Evolutionary conservation across 2,329 filamentous ascomycete species (phyloP).

Genomic region (Ramularia endophylla): DNA sequence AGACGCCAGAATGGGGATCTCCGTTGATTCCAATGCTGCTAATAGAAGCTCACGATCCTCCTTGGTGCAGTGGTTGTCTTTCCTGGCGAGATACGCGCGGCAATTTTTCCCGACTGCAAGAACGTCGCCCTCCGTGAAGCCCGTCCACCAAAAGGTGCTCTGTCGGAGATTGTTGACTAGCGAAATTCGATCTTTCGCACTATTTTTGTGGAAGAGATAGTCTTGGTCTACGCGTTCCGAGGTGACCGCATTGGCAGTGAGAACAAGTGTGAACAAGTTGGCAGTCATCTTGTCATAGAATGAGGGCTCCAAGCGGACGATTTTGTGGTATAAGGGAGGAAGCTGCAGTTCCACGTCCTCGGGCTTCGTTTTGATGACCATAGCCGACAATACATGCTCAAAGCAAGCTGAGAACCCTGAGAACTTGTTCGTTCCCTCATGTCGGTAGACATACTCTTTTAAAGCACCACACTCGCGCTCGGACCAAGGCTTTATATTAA

Average conservation of each 20-base stretch:
- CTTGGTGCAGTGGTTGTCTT: slow-evolving; percentile 51
- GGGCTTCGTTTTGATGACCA: slow-evolving; percentile 71
- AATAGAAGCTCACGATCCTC: slow-evolving; percentile 58
- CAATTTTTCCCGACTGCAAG: slow-evolving; percentile 59
- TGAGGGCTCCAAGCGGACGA: slow-evolving; percentile 71
- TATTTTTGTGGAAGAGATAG: slow-evolving; percentile 80
- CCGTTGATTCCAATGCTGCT: slow-evolving; percentile 61
- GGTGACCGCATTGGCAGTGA: slow-evolving; percentile 81
- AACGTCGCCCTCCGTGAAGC: slow-evolving; percentile 62
- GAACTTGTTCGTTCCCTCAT: slow-evolving; percentile 47
- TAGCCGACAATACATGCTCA: slow-evolving; percentile 61
- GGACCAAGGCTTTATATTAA: slow-evolving; percentile 70
- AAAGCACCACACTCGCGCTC: slow-evolving; percentile 51
- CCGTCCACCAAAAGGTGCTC: slow-evolving; percentile 80
- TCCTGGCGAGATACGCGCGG: slow-evolving; percentile 59
- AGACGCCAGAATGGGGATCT: slow-evolving; percentile 51
- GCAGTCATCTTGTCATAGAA: slow-evolving; percentile 78
- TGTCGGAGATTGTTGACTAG: slow-evolving; percentile 75
- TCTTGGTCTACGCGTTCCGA: slow-evolving; percentile 78
- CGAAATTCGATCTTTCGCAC: slow-evolving; percentile 58
- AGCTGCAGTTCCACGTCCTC: slow-evolving; percentile 64
- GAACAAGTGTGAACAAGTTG: slow-evolving; percentile 78
- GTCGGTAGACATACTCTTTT: slow-evolving; percentile 61
- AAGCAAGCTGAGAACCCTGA: slow-evolving; percentile 62
- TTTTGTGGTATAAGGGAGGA: slow-evolving; percentile 65